Base-by-base conservation (phyloP, 805 yeast species). In the Groenewaldozyma salmanticensis region DNA sequence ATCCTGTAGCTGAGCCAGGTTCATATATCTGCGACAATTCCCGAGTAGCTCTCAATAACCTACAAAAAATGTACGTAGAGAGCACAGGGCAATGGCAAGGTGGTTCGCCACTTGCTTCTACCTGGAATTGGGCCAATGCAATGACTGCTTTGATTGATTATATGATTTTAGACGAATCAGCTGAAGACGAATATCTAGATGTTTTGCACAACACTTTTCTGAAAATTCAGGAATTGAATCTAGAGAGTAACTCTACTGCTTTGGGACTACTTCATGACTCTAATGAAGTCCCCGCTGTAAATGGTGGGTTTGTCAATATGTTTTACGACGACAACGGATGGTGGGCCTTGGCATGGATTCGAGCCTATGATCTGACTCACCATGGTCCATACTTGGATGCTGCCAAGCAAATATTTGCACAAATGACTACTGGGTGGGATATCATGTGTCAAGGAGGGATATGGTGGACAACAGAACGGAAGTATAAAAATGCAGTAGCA, bases 271-370 rank as follows among this genome's bases (percentile, higher is more conserved):
- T 24, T 9, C 29, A 24, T 13, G 29, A 13, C 13, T 13, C 7
- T 24, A 7, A 24, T 7, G 11, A 7, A 13, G 11, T 13, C 7
- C 29, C 29, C 6, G 38, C 43, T 27, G 21, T 44, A 17, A 4
- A 29, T 6, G 41, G 35, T 9, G 45, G 45, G 3, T 46, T 46
- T 27, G 27, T 11, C 15, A 32, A 44, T 22, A 33, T n/a, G 17
- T 46, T 21, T 31, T 43, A 44, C 33, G 50, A 46, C 29, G 50
- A 46, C 27, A 44, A 27, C 5, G 45, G 47, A 4, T 46, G 50
- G 50, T 46, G 47, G 47, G 47, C 45, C 3, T 35, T 43, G 16
- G 47, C 47, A 2, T 46, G 50, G 50, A 39, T 44, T 17, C 35
- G 36, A 4, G 40, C 40, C 7, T 44, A 38, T 22, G 50, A 46